Conservation (phyloP, 177 flowering plant species). For the Telopea speciosissima region DNA sequence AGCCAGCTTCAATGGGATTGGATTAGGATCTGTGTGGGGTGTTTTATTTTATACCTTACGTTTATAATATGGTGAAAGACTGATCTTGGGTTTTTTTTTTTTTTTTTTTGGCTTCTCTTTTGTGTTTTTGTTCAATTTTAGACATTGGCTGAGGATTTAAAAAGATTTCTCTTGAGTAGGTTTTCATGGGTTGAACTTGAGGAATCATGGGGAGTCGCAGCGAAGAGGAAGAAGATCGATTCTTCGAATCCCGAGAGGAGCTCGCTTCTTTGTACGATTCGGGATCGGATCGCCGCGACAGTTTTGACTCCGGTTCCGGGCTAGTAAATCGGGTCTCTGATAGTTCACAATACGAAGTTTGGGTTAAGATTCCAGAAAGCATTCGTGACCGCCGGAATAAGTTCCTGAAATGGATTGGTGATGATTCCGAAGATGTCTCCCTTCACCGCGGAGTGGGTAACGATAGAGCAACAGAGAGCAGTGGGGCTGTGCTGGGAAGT, state of each 20-base stretch:
- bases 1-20: constrained; percentile 57
- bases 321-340: background rate
- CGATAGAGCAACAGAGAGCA: constrained; percentile 28
- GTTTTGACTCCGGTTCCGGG: constrained; percentile 12
- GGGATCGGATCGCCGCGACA: constrained; percentile 38
- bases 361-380: constrained; percentile 46
- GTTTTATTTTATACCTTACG: constrained; percentile 15
- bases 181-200: constrained; percentile 40
- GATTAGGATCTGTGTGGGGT: constrained; percentile 68
- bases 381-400: constrained; percentile 50
- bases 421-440: constrained; percentile 14
- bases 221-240: constrained; percentile 48
- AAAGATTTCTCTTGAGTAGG: constrained; percentile 22
- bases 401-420: constrained; percentile 61
- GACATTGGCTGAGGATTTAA: constrained; percentile 36
- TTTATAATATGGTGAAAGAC: constrained; percentile 6
- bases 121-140: background rate
- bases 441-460: constrained; percentile 9
- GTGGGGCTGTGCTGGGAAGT: constrained; percentile 41
- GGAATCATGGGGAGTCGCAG: constrained; percentile 29
- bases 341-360: constrained; percentile 35
- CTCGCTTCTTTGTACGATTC: constrained; percentile 44
- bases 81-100: constrained; percentile 16
- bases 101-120: constrained; percentile 4
- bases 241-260: constrained; percentile 62